A percentile compares a stretch with the other conserved stretches of the same genome.
These are phyloP conservation scores for Erysimum pusillum DNA, from an alignment of 441 rosid genomes.

Conservation along the genomic window DNA sequence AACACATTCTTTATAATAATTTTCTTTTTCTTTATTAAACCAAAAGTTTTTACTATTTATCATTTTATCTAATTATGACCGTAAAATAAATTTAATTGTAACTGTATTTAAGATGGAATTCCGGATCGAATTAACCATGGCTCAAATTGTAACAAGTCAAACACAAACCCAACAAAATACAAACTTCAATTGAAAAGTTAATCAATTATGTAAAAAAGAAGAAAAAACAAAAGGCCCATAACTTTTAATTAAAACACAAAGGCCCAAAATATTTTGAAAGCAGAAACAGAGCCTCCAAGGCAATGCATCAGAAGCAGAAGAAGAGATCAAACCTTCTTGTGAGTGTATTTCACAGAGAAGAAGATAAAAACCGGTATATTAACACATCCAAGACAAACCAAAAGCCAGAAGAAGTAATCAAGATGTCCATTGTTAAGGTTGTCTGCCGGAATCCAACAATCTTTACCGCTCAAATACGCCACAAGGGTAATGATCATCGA, in stretches of 20 bases:
- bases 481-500: conserved; percentile 56
- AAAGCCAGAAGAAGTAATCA: conserved; percentile 43
- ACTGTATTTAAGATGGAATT: too few species aligned
- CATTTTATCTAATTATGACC: too few species aligned
- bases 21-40: too few species aligned
- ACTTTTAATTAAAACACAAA: background rate
- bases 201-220: too few species aligned
- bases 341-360: conserved; percentile 32
- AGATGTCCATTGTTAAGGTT: conserved; percentile 38
- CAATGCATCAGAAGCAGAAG: background rate
- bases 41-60: too few species aligned
- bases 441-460: conserved; percentile 45
- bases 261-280: background rate
- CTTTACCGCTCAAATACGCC: conserved; percentile 23
- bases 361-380: conserved; percentile 29
- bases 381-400: conserved; percentile 30
- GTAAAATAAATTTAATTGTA: too few species aligned
- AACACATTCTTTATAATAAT: too few species aligned
- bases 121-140: too few species aligned
- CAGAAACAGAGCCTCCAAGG: background rate
- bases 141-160: too few species aligned
- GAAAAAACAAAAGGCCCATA: background rate
- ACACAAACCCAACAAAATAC: too few species aligned
- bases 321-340: conserved; percentile 33
- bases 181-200: too few species aligned